Evolutionary conservation across 495 filamentous ascomycete species (phyloP).

Genomic region (Penicillium chermesinum): DNA sequence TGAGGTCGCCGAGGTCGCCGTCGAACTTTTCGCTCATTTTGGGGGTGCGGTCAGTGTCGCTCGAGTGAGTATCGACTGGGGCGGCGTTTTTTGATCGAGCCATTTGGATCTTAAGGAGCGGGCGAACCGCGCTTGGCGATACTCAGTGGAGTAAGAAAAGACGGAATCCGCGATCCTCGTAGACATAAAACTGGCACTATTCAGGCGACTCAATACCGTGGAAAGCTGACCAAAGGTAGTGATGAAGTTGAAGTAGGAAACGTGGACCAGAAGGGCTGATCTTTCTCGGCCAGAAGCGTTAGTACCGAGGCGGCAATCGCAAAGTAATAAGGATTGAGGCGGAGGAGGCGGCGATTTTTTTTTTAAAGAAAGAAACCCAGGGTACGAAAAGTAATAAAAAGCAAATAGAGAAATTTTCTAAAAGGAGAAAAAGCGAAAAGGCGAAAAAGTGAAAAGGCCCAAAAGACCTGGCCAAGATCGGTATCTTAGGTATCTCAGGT

Average conservation of each 20-base stretch:
- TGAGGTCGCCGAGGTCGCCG: slow-evolving; percentile 17
- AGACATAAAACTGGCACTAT: slow-evolving; percentile 30
- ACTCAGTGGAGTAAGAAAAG: slow-evolving; percentile 26
- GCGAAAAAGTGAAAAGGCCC: slow-evolving; percentile 6
- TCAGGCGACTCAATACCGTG: not conserved
- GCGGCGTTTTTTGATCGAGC: slow-evolving; percentile 26
- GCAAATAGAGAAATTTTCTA: not conserved
- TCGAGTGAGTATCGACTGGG: slow-evolving; percentile 10
- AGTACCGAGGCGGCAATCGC: not conserved
- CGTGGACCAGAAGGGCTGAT: not conserved
- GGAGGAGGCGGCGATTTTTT: too few relatives aligned
- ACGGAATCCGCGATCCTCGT: slow-evolving; percentile 20
- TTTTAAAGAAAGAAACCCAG: not conserved
- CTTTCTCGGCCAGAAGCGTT: not conserved
- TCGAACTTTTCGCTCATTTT: slow-evolving; percentile 24
- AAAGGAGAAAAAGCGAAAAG: slow-evolving; percentile 4
- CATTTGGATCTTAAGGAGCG: slow-evolving; percentile 40
- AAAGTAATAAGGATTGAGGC: too few relatives aligned
- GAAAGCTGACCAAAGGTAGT: not conserved
- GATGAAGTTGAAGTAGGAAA: not conserved
- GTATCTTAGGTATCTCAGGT: slow-evolving; percentile 5
- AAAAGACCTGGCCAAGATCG: slow-evolving; percentile 3
- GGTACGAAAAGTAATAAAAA: slow-evolving; percentile 1
- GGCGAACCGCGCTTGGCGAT: slow-evolving; percentile 34
- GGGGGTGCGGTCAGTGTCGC: slow-evolving; percentile 15